Percentiles rank a stretch among this genome's conserved stretches.
Evolutionary conservation across 129 eudicot genomes (phyloP).

Genomic region (Arctium lappa): DNA sequence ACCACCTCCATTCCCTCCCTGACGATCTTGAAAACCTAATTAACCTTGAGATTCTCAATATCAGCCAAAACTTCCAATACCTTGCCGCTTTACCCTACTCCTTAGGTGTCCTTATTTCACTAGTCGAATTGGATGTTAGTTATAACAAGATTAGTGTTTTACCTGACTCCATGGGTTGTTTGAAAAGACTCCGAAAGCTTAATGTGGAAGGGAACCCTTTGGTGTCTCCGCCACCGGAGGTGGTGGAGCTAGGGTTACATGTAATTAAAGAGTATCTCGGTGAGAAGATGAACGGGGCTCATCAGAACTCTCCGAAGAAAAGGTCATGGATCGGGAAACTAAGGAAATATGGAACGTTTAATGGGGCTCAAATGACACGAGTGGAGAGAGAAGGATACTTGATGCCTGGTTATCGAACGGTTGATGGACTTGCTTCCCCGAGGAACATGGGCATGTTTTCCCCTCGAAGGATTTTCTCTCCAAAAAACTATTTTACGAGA

Average conservation of each 20-base stretch:
- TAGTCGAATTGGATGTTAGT: constrained; percentile 73
- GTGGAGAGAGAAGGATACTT: constrained; percentile 40
- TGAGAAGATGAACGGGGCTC: constrained; percentile 61
- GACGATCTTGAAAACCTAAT: constrained; percentile 81
- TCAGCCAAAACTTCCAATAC: constrained; percentile 85
- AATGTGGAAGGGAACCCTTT: constrained; percentile 80
- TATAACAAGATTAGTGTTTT: constrained; percentile 59
- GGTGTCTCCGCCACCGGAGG: constrained; percentile 69
- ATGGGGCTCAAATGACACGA: constrained; percentile 11
- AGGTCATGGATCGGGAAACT: constrained; percentile 67
- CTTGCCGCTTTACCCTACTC: constrained; percentile 65
- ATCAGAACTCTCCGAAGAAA: constrained; percentile 42
- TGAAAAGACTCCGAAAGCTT: constrained; percentile 63
- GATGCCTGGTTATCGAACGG: constrained; percentile 24
- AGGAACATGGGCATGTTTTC: constrained; percentile 71
- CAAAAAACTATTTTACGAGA: constrained; percentile 47
- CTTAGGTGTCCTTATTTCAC: constrained; percentile 71
- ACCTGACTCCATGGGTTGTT: constrained; percentile 77
- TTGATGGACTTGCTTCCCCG: constrained; percentile 69
- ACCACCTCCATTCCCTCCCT: constrained; percentile 76
- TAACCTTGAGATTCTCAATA: constrained; percentile 64
- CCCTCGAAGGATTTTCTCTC: constrained; percentile 68
- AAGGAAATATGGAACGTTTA: constrained; percentile 58
- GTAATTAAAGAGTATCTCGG: constrained; percentile 60
- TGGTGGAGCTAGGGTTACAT: constrained; percentile 63